Conservation (phyloP, 2,329 filamentous ascomycete genomes). For the Colletotrichum tofieldiae region DNA sequence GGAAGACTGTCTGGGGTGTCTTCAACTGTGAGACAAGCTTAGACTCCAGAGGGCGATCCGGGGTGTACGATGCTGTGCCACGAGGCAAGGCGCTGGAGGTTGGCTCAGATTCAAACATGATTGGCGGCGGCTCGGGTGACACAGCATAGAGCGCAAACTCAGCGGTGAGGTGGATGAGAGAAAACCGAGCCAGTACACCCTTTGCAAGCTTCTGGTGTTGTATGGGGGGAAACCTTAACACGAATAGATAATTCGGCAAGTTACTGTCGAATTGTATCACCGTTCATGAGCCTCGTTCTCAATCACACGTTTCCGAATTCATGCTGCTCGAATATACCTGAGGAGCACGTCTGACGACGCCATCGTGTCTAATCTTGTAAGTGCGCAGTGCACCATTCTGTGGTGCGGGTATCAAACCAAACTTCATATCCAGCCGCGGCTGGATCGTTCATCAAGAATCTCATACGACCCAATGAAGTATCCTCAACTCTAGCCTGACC, state of each 20-base stretch:
- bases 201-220: not conserved
- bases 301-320: not conserved
- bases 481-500: not conserved
- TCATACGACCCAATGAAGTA: not conserved
- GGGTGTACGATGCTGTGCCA: conserved; percentile 1
- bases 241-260: not conserved
- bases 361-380: not conserved
- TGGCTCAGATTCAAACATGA: not conserved
- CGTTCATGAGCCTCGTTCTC: not conserved
- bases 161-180: not conserved
- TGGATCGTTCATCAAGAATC: not conserved
- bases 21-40: not conserved
- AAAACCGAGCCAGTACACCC: not conserved
- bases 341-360: conserved; percentile 5
- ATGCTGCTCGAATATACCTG: not conserved
- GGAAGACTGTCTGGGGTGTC: not conserved
- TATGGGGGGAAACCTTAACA: not conserved
- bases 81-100: not conserved
- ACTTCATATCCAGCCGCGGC: conserved; percentile 19
- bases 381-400: conserved; percentile 18
- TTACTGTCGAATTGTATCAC: not conserved
- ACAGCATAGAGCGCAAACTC: not conserved
- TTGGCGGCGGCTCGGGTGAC: not conserved
- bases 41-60: not conserved
- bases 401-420: conserved; percentile 37